Evolutionary conservation across 106 monocot genomes (phyloP).

Genomic region (Cymbidium sinense): DNA sequence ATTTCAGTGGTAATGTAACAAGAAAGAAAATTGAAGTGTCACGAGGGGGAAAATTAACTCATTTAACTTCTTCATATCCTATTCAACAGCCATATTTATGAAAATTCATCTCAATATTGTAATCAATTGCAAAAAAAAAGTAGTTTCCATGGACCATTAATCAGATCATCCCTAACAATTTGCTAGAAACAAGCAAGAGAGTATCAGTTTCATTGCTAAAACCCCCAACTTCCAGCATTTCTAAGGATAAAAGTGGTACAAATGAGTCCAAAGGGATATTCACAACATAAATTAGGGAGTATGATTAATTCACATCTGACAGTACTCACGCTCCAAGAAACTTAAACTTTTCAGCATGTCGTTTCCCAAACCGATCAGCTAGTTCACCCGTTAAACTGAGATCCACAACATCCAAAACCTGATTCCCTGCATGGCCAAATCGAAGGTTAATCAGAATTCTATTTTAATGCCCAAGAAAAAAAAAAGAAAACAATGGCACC

Average conservation of each 20-base stretch:
- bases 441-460: background rate
- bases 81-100: background rate
- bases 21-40: background rate
- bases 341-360: slow-evolving; percentile 73
- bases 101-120: background rate
- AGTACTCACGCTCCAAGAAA: slow-evolving; percentile 70
- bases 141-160: background rate
- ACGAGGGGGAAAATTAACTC: background rate
- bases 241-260: background rate
- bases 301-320: background rate
- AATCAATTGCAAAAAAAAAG: background rate
- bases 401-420: slow-evolving; percentile 11
- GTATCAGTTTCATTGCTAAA: background rate
- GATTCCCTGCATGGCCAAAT: slow-evolving; percentile 29
- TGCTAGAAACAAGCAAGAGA: background rate
- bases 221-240: background rate
- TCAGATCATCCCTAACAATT: background rate
- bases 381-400: slow-evolving; percentile 38
- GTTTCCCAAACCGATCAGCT: slow-evolving; percentile 73
- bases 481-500: background rate
- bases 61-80: background rate
- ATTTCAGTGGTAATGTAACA: background rate
- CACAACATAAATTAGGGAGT: background rate
- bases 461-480: background rate
- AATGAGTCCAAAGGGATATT: background rate